Percentiles rank a stretch among this genome's conserved stretches.
phyloP scores from a whole-genome alignment of 371 early-diverging fungal genomes.

The Funneliformis caledonium region DNA sequence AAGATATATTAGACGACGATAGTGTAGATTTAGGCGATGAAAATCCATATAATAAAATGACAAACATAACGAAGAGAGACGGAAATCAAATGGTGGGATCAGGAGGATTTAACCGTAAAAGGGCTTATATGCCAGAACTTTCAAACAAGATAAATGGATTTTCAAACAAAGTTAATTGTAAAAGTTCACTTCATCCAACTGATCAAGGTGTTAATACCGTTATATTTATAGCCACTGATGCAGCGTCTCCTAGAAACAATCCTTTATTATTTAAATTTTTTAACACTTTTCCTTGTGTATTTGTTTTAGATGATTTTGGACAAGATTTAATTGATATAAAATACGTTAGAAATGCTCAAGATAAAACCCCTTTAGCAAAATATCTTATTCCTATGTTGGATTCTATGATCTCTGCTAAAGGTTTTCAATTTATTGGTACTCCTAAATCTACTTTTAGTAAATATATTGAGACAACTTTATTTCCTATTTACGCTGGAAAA shows the following conservation, averaged over 20 bases:
- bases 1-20: conserved; percentile 27
- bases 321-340: conserved; percentile 51
- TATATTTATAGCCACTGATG: conserved; percentile 66
- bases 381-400: conserved; percentile 67
- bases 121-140: background rate
- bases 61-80: too few relatives aligned
- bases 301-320: conserved; percentile 60
- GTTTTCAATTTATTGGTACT: conserved; percentile 61
- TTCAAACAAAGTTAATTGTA: background rate
- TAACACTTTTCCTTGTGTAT: conserved; percentile 64
- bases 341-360: conserved; percentile 56
- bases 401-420: conserved; percentile 65
- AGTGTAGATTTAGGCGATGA: conserved; percentile 15
- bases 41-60: background rate
- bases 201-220: conserved; percentile 42
- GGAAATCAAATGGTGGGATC: background rate
- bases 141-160: background rate
- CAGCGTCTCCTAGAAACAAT: conserved; percentile 56
- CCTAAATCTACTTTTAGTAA: conserved; percentile 58
- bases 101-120: background rate
- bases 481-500: background rate
- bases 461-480: background rate
- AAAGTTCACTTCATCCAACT: background rate
- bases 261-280: conserved; percentile 62
- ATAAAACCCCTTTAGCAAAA: conserved; percentile 30